A percentile compares a stretch with the other conserved stretches of the same genome.
Evolutionary conservation across 306 rosid species (phyloP).

Genomic region (Medicago arabica): DNA sequence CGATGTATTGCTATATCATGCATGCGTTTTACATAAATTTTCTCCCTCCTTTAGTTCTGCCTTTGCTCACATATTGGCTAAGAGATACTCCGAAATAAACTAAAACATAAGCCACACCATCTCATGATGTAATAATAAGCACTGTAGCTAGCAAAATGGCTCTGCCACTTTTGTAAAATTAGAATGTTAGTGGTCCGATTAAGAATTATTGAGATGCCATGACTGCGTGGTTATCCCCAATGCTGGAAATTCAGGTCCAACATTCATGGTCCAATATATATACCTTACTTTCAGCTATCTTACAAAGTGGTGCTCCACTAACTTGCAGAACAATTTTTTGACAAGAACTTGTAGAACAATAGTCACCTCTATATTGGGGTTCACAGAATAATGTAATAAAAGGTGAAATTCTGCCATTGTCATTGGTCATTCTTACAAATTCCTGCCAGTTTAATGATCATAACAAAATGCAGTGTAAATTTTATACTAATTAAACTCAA

Average conservation of each 20-base stretch:
- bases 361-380: neutral
- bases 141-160: too few species aligned
- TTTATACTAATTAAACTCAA: neutral
- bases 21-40: too few species aligned
- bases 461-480: too few species aligned
- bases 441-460: too few species aligned
- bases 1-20: too few species aligned
- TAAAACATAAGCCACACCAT: too few species aligned
- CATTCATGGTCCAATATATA: neutral
- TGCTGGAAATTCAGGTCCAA: neutral
- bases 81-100: too few species aligned
- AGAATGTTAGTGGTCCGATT: neutral
- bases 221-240: neutral
- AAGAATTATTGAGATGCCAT: neutral
- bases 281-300: neutral
- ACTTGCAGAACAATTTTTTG: neutral
- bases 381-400: conserved; percentile 14
- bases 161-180: neutral
- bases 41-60: too few species aligned
- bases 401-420: neutral
- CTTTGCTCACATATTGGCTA: too few species aligned
- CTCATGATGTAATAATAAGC: too few species aligned
- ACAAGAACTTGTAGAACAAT: neutral
- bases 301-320: conserved; percentile 14
- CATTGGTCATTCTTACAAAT: too few species aligned